These are phyloP conservation scores for Pseudogymnoascus verrucosus DNA, from an alignment of 2,329 filamentous ascomycete species.

Conservation along the genomic window DNA sequence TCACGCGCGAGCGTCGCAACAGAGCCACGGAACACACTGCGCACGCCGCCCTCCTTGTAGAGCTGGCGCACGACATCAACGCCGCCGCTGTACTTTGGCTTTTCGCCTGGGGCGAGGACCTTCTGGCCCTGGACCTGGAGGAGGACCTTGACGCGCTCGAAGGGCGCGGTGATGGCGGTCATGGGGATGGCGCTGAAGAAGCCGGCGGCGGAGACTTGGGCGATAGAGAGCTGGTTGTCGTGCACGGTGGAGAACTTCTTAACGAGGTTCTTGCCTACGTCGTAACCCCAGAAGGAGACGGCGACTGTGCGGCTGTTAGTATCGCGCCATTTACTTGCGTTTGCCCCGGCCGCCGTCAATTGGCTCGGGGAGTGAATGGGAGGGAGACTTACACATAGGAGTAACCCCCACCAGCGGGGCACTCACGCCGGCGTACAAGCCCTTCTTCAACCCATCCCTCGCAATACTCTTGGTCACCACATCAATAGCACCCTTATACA, in stretches of 20 bases:
- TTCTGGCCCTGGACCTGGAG: conserved; percentile 96
- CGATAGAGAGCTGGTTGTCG: conserved; percentile 68
- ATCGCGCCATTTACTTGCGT: background rate
- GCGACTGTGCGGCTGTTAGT: conserved; percentile 43
- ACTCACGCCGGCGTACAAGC: conserved; percentile 93
- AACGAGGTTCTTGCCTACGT: conserved; percentile 87
- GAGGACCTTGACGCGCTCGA: conserved; percentile 97
- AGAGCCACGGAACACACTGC: conserved; percentile 85
- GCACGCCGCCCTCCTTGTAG: conserved; percentile 82
- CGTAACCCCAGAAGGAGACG: conserved; percentile 79
- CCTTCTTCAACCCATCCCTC: conserved; percentile 69
- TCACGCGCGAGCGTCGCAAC: conserved; percentile 89
- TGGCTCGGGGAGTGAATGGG: background rate
- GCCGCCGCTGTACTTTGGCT: conserved; percentile 83
- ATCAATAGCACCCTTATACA: conserved; percentile 85
- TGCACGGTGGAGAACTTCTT: conserved; percentile 52
- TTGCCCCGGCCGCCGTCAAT: background rate
- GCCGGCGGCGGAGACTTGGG: conserved; percentile 81
- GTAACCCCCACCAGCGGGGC: conserved; percentile 93
- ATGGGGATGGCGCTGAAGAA: conserved; percentile 98
- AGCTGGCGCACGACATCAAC: conserved; percentile 87
- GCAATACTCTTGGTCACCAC: conserved; percentile 85
- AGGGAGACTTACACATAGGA: conserved; percentile 78
- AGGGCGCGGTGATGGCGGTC: conserved; percentile 97
- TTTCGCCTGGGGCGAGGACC: conserved; percentile 74